Base-by-base conservation (phyloP, 78 protist species). In the Guillardia theta region DNA sequence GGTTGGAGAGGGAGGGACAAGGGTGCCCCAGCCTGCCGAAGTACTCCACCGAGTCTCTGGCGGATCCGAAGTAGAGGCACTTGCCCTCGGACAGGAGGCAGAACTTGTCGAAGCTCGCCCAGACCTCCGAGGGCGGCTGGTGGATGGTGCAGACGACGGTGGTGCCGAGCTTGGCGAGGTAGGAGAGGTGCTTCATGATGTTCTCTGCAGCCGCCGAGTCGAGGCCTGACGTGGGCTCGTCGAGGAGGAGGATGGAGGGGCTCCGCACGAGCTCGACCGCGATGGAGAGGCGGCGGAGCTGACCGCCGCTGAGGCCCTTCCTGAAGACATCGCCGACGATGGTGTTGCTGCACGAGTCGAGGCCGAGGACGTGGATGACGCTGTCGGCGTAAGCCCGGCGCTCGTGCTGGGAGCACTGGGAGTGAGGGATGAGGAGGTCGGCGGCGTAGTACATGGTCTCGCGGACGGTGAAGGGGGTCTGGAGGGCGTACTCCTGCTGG, bases 211-310 rank as follows among this genome's bases (percentile, higher is more conserved):
- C 45, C 93, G 18, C 58, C 24, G 96, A 83, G 50, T 95, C 96
- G 39, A 95, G 95, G 4, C 96, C 96, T 24, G 44, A 10, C 9
- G 96, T 95, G 33, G 95, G 94, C 62, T 95, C 94, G 88, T 92
- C 94, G 27, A 80, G 53, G 47, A 92, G 48, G 50, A 92, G 93
- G 1, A 92, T 30, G 46, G 22, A 27, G 47, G 87, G 87, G 9
- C 22, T 18, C 87, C 37, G n/a, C 22, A 70, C 22, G 87, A 70
- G 87, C 39, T 37, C 9, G 45, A 70, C 39, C 44, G 87, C 87
- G 9, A 70, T 4, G 39, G 87, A 70, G 12, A 70, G 87, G 44
- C 87, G 87, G 45, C 87, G 33, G 9, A 37, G 33, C 78, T 48
- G 93, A 41, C 62, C 64, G 41, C 64, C 64, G 45, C 45, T 36